Conservation (phyloP, 345 rosid species). For the Stellera chamaejasme region DNA sequence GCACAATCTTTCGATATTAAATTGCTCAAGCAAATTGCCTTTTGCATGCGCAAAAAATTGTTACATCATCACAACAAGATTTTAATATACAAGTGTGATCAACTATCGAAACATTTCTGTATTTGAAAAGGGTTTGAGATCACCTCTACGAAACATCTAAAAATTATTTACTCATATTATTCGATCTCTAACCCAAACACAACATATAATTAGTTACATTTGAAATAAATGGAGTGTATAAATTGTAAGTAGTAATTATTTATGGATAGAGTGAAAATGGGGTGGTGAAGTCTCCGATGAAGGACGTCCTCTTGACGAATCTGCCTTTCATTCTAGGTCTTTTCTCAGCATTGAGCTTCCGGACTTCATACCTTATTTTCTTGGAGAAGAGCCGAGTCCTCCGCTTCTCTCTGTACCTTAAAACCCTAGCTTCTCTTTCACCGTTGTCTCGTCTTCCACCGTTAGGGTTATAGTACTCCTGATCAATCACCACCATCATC, state of each 20-base stretch:
- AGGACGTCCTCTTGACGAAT: constrained; percentile 51
- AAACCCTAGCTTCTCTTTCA: constrained; percentile 48
- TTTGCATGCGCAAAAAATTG: too few relatives aligned
- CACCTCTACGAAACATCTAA: background rate
- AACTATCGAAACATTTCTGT: too few relatives aligned
- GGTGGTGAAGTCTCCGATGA: constrained; percentile 5
- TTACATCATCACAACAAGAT: too few relatives aligned
- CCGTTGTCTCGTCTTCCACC: constrained; percentile 19
- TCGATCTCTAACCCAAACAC: background rate
- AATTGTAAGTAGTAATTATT: background rate
- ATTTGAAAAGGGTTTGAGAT: background rate
- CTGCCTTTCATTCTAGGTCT: constrained; percentile 73
- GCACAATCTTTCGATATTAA: too few relatives aligned
- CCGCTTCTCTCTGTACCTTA: constrained; percentile 53
- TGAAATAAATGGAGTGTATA: too few relatives aligned
- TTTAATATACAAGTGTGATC: too few relatives aligned
- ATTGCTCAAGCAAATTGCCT: too few relatives aligned
- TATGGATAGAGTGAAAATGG: constrained; percentile 7
- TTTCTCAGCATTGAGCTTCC: constrained; percentile 62
- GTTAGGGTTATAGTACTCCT: constrained; percentile 11
- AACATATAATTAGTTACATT: background rate
- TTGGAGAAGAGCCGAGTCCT: constrained; percentile 53
- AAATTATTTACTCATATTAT: background rate
- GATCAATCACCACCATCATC: background rate
- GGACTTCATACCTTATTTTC: constrained; percentile 69